These are phyloP conservation scores for Triticum timopheevii DNA, from an alignment of 176 grass and related monocot genomes.

Conservation along the genomic window DNA sequence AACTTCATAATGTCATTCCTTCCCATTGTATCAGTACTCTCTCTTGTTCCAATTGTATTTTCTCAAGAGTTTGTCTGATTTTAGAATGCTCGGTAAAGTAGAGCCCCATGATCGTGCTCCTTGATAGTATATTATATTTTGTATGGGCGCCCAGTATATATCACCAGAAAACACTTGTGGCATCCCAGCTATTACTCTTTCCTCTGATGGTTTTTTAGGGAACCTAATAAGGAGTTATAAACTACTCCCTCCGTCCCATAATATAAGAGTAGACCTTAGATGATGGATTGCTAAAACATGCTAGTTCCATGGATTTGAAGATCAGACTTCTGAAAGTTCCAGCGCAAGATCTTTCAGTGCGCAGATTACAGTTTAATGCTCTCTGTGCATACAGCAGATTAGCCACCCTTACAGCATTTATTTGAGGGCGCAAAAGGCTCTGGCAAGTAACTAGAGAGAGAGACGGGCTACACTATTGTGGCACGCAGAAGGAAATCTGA, in stretches of 20 bases:
- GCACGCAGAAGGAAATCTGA: background rate
- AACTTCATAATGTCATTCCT: background rate
- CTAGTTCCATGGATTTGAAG: background rate
- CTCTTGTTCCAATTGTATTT: background rate
- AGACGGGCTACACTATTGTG: background rate
- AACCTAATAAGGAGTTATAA: too few relatives aligned
- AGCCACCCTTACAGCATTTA: constrained; percentile 10
- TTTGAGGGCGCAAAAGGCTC: background rate
- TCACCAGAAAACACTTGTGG: background rate
- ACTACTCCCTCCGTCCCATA: too few relatives aligned
- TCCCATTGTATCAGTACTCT: background rate
- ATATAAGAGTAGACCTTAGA: too few relatives aligned
- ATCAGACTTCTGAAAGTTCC: constrained; percentile 6
- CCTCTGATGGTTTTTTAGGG: too few relatives aligned
- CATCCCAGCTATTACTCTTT: background rate
- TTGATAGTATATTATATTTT: background rate
- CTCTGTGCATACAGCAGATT: background rate
- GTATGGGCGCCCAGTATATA: background rate
- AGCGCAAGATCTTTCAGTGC: background rate
- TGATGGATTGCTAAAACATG: background rate
- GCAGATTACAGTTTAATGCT: constrained; percentile 28
- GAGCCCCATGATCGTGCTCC: background rate
- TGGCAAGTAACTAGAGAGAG: background rate
- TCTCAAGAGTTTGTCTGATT: background rate
- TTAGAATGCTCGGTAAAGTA: background rate